Evolutionary conservation across 2,329 filamentous ascomycete species (phyloP).

Genomic region (Hypoxylon sp.): DNA sequence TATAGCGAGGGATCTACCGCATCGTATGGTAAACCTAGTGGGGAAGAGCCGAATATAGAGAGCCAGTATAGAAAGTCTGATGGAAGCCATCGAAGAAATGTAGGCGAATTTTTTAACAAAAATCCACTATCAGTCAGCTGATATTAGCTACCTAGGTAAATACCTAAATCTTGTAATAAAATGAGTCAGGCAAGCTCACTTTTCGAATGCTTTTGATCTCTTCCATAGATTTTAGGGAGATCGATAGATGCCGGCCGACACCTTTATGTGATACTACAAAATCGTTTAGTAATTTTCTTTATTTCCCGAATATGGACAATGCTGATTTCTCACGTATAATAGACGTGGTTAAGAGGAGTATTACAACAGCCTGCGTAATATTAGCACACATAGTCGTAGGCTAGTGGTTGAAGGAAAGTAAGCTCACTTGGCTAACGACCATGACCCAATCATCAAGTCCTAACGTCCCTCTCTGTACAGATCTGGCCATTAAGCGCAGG

Average conservation of each 20-base stretch:
- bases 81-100: not conserved
- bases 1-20: not conserved
- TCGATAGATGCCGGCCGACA: not conserved
- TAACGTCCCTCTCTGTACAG: not conserved
- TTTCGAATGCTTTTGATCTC: not conserved
- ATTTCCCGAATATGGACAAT: not conserved
- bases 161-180: not conserved
- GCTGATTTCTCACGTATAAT: not conserved
- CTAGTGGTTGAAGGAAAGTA: not conserved
- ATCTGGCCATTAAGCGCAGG: not conserved
- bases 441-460: constrained; percentile 1
- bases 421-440: not conserved
- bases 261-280: not conserved
- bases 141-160: not conserved
- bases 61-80: constrained; percentile 2
- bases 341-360: not conserved
- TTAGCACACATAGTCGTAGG: not conserved
- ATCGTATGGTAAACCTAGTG: not conserved
- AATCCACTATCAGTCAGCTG: not conserved
- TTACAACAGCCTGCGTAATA: not conserved
- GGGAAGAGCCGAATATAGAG: not conserved
- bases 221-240: not conserved
- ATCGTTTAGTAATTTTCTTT: not conserved
- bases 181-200: not conserved
- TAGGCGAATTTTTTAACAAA: not conserved